These are phyloP conservation scores for Perilla frutescens DNA, from an alignment of 257 asterid species.

Conservation along the genomic window DNA sequence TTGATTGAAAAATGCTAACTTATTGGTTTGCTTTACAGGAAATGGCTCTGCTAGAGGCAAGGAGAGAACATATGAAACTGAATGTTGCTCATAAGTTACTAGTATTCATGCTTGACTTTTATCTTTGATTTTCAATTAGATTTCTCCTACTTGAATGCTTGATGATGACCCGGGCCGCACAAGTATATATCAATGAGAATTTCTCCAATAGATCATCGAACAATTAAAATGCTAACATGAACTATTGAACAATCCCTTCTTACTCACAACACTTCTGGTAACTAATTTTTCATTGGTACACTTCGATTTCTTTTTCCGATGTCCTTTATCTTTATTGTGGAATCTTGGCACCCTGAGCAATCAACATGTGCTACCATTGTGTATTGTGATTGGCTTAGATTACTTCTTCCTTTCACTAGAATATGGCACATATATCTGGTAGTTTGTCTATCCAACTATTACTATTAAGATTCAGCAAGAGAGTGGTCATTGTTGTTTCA, in stretches of 20 bases:
- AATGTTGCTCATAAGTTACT: slow-evolving; percentile 83
- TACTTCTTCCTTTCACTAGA: neutral
- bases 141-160: slow-evolving; percentile 24
- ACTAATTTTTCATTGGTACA: neutral
- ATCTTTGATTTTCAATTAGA: slow-evolving; percentile 8
- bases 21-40: slow-evolving; percentile 61
- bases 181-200: slow-evolving; percentile 16
- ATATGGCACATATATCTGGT: neutral
- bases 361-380: neutral
- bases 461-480: neutral
- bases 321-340: slow-evolving; percentile 7
- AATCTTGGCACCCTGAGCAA: neutral
- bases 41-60: slow-evolving; percentile 85
- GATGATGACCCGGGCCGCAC: slow-evolving; percentile 9
- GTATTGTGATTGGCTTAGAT: neutral
- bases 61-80: slow-evolving; percentile 78
- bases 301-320: neutral
- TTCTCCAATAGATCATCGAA: neutral
- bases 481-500: slow-evolving; percentile 1
- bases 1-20: slow-evolving; percentile 14
- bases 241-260: slow-evolving; percentile 8
- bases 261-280: slow-evolving; percentile 10
- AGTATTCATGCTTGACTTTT: slow-evolving; percentile 11
- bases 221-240: neutral
- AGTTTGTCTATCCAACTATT: neutral